A percentile compares a stretch with the other conserved stretches of the same genome.
These are phyloP conservation scores for Lyophyllum shimeji DNA, from an alignment of 768 basidiomycete species.

Conservation along the genomic window DNA sequence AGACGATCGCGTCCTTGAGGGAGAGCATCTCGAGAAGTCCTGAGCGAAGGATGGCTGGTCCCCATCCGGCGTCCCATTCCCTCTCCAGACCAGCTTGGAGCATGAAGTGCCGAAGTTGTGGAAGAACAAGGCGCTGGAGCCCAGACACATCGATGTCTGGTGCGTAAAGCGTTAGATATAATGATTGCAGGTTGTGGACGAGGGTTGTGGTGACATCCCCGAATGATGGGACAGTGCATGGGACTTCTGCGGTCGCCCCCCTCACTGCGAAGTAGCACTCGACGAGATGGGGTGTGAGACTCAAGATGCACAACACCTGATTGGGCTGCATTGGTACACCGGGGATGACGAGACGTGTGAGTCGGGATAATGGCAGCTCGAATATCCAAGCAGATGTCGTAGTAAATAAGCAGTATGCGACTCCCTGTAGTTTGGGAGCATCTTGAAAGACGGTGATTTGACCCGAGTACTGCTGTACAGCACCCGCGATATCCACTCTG, in stretches of 20 bases:
- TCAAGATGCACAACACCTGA: background rate
- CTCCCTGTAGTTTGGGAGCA: background rate
- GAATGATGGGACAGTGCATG: background rate
- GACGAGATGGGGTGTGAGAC: background rate
- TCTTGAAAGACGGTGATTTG: background rate
- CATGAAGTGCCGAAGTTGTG: background rate
- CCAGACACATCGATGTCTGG: background rate
- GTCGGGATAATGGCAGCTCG: conserved; percentile 5
- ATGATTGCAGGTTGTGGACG: background rate
- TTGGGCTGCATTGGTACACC: background rate
- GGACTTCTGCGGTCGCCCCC: background rate
- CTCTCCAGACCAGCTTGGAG: background rate
- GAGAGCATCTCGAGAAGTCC: background rate
- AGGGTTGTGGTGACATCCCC: background rate
- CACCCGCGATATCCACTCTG: background rate
- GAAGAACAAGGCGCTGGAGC: conserved; percentile 1
- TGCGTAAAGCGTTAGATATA: background rate
- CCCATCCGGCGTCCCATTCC: conserved; percentile 2
- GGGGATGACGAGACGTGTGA: conserved; percentile 4
- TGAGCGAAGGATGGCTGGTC: conserved; percentile 2
- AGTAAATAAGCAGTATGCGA: background rate
- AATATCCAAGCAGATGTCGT: background rate
- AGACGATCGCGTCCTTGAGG: background rate
- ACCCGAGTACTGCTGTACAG: background rate
- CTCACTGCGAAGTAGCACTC: conserved; percentile 1